Evolutionary conservation across 208 protist species (phyloP), one percentile per base, ranked within the genome.

Genomic region (Trypanosoma avium): DNA sequence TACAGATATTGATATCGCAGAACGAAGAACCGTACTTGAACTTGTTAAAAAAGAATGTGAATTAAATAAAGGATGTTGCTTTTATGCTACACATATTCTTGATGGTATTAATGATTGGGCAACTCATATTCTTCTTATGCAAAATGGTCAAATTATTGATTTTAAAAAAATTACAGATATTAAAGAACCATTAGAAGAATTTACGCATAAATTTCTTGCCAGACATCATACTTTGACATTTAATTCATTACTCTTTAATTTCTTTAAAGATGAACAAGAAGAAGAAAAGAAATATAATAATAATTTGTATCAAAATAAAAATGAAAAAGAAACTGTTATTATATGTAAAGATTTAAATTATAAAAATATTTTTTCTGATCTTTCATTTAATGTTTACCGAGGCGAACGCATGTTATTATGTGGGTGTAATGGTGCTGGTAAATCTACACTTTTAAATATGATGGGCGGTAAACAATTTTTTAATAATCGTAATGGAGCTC

Each of bases 351-450:
- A 59, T n/a, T 55, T 94, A 10, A 74, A 66, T 15, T 94, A 88
- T 67, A 84, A 77, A 58, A 59, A 90, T 50, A 61, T 94, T 9
- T 94, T 94, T 61, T 3, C 26, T 30, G 46, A 77, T 38, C 60
- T 91, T 64, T 61, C 59, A 9, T 89, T 94, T 59, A 67, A 56
- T 54, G 57, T 94, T 1, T 71, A 60, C 52, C 70, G 72, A 15
- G 88, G 85, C 15, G 77, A 82, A 40, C 88, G 88, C 21, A 72
- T 85, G 38, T 64, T 97, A 33, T 61, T 99, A n/a, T 91, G 96
- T 35, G 97, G 97, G 42, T 84, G 86, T 53, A 99, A 99, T 82
- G 97, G 97, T 32, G 55, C 85, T 7, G 97, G 97, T 48, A 98
- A 98, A 67, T 90, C 82, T 17, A 98, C 94, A 15, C 77, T 98